phyloP scores from a whole-genome alignment of 306 rosid species.

The Dryas drummondii region DNA sequence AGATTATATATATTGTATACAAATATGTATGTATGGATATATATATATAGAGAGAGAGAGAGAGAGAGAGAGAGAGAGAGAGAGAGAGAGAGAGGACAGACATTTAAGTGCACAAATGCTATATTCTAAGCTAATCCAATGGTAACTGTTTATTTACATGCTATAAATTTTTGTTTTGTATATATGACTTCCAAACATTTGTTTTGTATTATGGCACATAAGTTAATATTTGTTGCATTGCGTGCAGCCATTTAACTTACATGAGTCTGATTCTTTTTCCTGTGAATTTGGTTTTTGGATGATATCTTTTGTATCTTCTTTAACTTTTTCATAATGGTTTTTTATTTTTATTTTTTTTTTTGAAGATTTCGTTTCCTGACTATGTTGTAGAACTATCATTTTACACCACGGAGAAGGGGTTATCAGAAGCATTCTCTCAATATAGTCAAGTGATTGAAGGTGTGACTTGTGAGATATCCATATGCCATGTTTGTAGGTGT shows the following conservation, averaged over 20 bases:
- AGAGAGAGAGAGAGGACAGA: not conserved
- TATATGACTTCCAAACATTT: not conserved
- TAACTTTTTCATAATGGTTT: not conserved
- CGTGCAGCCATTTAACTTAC: not conserved
- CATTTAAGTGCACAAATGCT: not conserved
- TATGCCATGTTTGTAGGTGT: conserved; percentile 82
- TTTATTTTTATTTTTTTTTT: not conserved
- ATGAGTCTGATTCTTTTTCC: not conserved
- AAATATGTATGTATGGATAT: no score
- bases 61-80: no score
- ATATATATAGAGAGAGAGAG: no score
- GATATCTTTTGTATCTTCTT: not conserved
- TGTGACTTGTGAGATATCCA: conserved; percentile 36
- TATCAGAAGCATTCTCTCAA: conserved; percentile 74
- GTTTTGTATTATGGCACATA: not conserved
- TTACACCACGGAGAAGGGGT: conserved; percentile 60
- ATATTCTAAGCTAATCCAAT: not conserved
- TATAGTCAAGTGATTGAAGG: conserved; percentile 90
- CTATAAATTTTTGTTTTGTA: not conserved
- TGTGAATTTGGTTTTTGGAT: not conserved
- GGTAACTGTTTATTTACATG: not conserved
- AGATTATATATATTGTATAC: not conserved
- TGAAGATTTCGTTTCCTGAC: not conserved
- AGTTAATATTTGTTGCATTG: not conserved
- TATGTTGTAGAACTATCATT: conserved; percentile 63